Conservation (phyloP, 2,329 filamentous ascomycete species). For the Alternaria panax region DNA sequence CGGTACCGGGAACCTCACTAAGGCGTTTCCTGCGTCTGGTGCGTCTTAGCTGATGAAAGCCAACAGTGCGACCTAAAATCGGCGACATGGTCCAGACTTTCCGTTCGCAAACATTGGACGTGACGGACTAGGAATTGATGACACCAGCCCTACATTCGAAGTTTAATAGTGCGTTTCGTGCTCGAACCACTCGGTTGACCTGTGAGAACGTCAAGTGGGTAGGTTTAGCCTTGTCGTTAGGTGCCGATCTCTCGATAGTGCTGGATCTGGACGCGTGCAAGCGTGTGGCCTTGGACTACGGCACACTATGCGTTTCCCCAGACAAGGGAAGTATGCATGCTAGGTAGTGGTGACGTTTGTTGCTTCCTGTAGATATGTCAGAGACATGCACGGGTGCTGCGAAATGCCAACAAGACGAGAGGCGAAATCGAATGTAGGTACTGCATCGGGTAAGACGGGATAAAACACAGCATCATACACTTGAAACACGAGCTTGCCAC, state of each 20-base stretch:
- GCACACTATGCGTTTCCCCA: neutral
- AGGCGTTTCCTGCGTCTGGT: constrained; percentile 8
- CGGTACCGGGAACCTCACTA: neutral
- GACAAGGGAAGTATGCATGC: constrained; percentile 1
- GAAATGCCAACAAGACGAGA: constrained; percentile 1
- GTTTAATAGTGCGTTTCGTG: constrained; percentile 4
- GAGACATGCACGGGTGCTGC: neutral
- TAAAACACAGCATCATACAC: constrained; percentile 27
- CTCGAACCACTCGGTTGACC: neutral
- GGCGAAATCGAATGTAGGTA: neutral
- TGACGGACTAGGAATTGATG: neutral
- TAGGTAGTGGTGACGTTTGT: constrained; percentile 7
- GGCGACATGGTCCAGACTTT: neutral
- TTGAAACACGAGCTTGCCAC: constrained; percentile 36
- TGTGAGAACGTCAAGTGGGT: constrained; percentile 4
- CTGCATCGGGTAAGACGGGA: constrained; percentile 24
- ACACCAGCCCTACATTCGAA: neutral
- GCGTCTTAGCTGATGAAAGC: too few species aligned
- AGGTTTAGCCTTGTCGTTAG: constrained; percentile 8
- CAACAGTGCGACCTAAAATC: constrained; percentile 2
- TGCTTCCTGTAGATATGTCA: neutral
- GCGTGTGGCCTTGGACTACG: neutral
- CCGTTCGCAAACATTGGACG: neutral
- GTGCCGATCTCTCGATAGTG: constrained; percentile 9
- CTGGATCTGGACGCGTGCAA: constrained; percentile 2